Conservation (phyloP, 441 rosid genomes). For the Populus trichocarpa region DNA sequence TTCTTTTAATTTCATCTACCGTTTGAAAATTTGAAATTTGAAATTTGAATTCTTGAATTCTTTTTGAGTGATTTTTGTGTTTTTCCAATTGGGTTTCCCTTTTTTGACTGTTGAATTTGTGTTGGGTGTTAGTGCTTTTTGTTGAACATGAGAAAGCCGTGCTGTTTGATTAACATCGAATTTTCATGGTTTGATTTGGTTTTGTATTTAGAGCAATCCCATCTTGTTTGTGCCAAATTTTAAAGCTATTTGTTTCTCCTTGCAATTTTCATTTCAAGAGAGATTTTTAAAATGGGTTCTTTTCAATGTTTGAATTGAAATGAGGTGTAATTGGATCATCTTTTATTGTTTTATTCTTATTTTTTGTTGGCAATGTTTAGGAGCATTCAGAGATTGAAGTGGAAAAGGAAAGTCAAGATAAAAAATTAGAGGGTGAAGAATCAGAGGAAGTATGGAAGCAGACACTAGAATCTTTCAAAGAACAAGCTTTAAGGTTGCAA, state of each 20-base stretch:
- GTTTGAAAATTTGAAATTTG: not conserved
- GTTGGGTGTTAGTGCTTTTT: not conserved
- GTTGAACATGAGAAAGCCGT: not conserved
- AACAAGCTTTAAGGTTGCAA: conserved; percentile 74
- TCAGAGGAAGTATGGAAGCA: conserved; percentile 83
- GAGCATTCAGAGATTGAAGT: conserved; percentile 60
- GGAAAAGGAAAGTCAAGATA: conserved; percentile 44
- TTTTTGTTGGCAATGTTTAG: conserved; percentile 21
- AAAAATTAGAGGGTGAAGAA: conserved; percentile 32
- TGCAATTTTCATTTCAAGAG: not conserved
- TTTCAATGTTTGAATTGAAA: not conserved
- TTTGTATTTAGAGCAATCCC: not conserved
- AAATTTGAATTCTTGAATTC: not conserved
- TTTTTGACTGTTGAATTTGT: not conserved
- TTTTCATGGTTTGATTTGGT: not conserved
- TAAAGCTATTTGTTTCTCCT: not conserved
- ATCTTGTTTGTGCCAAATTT: not conserved
- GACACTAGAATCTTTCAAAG: conserved; percentile 61
- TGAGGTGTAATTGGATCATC: not conserved
- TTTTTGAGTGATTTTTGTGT: not conserved
- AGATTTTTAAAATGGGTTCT: not conserved
- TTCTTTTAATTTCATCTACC: not conserved
- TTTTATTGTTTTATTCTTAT: not conserved
- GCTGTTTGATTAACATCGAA: not conserved
- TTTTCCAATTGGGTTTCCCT: not conserved